phyloP scores from a whole-genome alignment of 202 grass and related monocot genomes.

The Musa balbisiana region DNA sequence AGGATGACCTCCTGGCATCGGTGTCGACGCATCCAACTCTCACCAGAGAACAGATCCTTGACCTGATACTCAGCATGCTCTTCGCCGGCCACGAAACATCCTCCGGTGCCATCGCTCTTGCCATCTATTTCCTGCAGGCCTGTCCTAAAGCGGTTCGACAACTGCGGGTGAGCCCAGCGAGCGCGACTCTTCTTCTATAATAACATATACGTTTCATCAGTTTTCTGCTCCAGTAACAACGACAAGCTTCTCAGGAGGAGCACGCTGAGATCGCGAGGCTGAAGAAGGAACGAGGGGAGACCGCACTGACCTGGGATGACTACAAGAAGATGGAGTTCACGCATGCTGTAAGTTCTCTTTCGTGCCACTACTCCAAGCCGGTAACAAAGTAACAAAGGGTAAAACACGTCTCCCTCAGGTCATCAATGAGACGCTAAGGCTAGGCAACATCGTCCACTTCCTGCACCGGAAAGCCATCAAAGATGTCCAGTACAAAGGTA shows the following conservation, averaged over 20 bases:
- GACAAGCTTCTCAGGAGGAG: slow-evolving; percentile 15
- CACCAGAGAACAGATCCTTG: slow-evolving; percentile 22
- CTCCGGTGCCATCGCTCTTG: slow-evolving; percentile 22
- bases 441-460: slow-evolving; percentile 29
- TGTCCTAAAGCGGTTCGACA: slow-evolving; percentile 14
- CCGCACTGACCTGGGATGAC: slow-evolving; percentile 24
- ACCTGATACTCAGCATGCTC: slow-evolving; percentile 25
- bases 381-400: too few relatives aligned
- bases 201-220: too few relatives aligned
- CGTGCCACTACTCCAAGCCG: too few relatives aligned
- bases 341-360: slow-evolving; percentile 7
- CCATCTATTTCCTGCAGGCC: slow-evolving; percentile 19
- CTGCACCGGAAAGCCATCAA: slow-evolving; percentile 23
- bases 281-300: slow-evolving; percentile 17
- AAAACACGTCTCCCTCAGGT: slow-evolving; percentile 1
- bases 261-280: slow-evolving; percentile 7
- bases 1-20: slow-evolving; percentile 16
- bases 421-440: slow-evolving; percentile 26
- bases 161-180: background rate
- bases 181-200: too few relatives aligned
- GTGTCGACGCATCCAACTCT: slow-evolving; percentile 7
- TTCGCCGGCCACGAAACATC: slow-evolving; percentile 32
- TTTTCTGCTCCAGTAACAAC: background rate
- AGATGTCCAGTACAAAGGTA: slow-evolving; percentile 27
- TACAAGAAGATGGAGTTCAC: slow-evolving; percentile 33